Evolutionary conservation across 352 stramenopile species (phyloP).

Genomic region (Phytophthora sojae): DNA sequence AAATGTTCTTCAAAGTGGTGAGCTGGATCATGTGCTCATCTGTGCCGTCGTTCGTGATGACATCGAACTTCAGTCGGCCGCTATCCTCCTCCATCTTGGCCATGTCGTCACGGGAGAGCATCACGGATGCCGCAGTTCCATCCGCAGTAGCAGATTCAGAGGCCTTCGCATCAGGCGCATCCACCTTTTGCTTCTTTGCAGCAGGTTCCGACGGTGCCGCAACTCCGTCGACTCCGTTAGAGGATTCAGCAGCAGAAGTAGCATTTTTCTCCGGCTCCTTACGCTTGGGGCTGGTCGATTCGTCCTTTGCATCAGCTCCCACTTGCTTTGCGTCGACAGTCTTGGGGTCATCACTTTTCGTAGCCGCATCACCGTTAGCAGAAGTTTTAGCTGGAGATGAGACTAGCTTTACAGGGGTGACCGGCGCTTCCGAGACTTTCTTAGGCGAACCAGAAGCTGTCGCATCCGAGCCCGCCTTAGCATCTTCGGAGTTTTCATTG

Average conservation of each 20-base stretch:
- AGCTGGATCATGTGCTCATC: slow-evolving; percentile 92
- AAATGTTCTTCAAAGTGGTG: slow-evolving; percentile 98
- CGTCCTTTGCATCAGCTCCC: slow-evolving; percentile 6
- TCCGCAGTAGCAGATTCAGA: slow-evolving; percentile 18
- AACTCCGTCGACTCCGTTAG: slow-evolving; percentile 10
- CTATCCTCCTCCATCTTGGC: slow-evolving; percentile 88
- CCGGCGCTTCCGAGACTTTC: background rate
- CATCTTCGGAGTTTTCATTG: background rate
- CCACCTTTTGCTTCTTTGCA: slow-evolving; percentile 56
- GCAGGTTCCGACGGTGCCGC: slow-evolving; percentile 7
- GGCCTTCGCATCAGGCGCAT: slow-evolving; percentile 7
- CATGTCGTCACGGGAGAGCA: slow-evolving; percentile 90
- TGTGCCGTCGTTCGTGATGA: slow-evolving; percentile 92
- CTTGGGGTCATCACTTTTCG: background rate
- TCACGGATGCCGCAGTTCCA: slow-evolving; percentile 42
- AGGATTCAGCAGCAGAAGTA: slow-evolving; percentile 1
- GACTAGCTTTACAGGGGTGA: background rate
- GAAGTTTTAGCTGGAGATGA: background rate
- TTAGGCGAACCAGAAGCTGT: background rate
- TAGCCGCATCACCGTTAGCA: background rate
- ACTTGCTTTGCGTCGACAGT: background rate
- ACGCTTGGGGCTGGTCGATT: slow-evolving; percentile 25
- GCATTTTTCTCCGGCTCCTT: slow-evolving; percentile 23
- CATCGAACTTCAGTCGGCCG: slow-evolving; percentile 82
- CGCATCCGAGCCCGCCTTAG: background rate